Conservation (phyloP, 306 rosid genomes). For the Biancaea sappan region DNA sequence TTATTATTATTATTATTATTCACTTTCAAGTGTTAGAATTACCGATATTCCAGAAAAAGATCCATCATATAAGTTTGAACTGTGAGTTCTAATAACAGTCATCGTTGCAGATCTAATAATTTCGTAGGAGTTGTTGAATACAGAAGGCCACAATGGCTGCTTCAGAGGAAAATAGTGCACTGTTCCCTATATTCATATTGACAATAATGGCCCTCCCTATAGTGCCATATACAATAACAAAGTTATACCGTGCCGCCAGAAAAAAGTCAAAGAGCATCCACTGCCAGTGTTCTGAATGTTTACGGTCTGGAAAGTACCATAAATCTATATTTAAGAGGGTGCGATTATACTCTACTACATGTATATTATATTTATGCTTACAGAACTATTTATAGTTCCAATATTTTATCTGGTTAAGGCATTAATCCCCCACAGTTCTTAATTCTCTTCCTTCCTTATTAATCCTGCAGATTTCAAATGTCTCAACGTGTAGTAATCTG, state of each 20-base stretch:
- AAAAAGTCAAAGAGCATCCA: slow-evolving; percentile 87
- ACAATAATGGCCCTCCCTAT: slow-evolving; percentile 92
- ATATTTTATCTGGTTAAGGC: neutral
- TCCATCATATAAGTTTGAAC: slow-evolving; percentile 7
- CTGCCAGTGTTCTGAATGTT: slow-evolving; percentile 85
- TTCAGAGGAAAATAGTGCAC: slow-evolving; percentile 82
- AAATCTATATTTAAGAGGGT: slow-evolving; percentile 84
- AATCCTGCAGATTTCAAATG: slow-evolving; percentile 76
- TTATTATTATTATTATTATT: slow-evolving; percentile 4
- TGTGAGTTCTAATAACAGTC: neutral
- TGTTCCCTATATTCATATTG: slow-evolving; percentile 89
- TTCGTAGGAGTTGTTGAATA: slow-evolving; percentile 35
- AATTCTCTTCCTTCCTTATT: slow-evolving; percentile 1
- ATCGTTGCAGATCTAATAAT: slow-evolving; percentile 37
- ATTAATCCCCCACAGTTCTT: neutral
- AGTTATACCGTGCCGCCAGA: slow-evolving; percentile 69
- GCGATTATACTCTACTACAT: slow-evolving; percentile 32
- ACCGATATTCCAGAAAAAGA: neutral
- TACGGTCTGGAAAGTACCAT: slow-evolving; percentile 84
- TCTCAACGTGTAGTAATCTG: slow-evolving; percentile 77
- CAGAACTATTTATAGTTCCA: neutral
- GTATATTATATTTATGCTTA: neutral
- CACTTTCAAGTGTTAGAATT: neutral
- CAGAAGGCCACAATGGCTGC: slow-evolving; percentile 63
- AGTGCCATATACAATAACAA: slow-evolving; percentile 82